Percentiles rank a stretch among this genome's conserved stretches.
phyloP scores from a whole-genome alignment of 495 filamentous ascomycete genomes.

The Aspergillus sparsus region DNA sequence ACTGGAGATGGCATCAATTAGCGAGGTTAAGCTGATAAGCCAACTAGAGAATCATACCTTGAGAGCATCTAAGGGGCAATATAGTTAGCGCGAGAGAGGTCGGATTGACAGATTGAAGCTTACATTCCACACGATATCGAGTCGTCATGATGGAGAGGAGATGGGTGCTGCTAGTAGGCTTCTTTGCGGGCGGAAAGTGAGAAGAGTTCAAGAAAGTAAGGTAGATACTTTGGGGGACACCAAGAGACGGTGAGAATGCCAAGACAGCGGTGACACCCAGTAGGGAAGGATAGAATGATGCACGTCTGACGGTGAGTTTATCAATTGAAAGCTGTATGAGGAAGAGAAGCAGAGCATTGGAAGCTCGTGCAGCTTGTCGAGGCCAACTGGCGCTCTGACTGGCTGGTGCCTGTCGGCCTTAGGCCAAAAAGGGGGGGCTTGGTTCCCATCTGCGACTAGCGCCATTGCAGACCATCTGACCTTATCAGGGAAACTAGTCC shows the following conservation, averaged over 20 bases:
- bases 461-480: neutral
- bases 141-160: conserved; percentile 68
- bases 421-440: conserved; percentile 2
- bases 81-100: conserved; percentile 23
- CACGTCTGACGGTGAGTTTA: no score
- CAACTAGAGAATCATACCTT: conserved; percentile 49
- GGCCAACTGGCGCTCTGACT: conserved; percentile 1
- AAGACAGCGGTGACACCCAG: no score
- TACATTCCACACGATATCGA: conserved; percentile 89
- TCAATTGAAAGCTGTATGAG: no score
- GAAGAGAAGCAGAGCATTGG: no score
- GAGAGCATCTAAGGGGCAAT: conserved; percentile 66
- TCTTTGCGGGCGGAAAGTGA: neutral
- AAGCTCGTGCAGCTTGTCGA: neutral
- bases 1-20: conserved; percentile 41
- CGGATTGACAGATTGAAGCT: conserved; percentile 22
- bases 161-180: neutral
- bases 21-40: conserved; percentile 19
- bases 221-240: no score
- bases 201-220: conserved; percentile 1
- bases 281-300: no score
- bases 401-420: conserved; percentile 9
- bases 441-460: conserved; percentile 1
- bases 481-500: neutral
- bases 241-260: no score